Percentiles rank a stretch among this genome's conserved stretches.
These are phyloP conservation scores for Botrytis cinerea DNA, from an alignment of 2,329 filamentous ascomycete genomes.

Conservation along the genomic window DNA sequence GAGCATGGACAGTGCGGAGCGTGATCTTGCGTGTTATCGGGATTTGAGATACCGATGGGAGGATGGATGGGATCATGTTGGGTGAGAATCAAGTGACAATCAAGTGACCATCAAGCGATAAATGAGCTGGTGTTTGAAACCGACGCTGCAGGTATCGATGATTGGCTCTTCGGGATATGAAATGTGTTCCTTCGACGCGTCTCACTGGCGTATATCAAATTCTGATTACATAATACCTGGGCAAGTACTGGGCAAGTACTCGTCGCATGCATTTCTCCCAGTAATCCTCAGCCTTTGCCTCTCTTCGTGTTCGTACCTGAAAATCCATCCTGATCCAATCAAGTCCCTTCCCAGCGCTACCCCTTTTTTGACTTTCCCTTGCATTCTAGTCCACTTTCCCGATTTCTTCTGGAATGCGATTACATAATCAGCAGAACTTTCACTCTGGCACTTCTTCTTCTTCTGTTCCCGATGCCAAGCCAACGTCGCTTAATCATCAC, in stretches of 20 bases:
- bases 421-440: background rate
- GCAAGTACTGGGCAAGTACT: too few relatives aligned
- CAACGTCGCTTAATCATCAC: background rate
- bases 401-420: background rate
- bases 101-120: background rate
- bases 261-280: background rate
- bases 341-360: background rate
- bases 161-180: conserved; percentile 4
- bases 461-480: conserved; percentile 11
- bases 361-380: background rate
- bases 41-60: background rate
- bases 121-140: conserved; percentile 3
- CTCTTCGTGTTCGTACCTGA: conserved; percentile 9
- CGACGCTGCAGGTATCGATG: too few relatives aligned
- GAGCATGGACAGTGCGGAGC: background rate
- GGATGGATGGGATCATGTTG: background rate
- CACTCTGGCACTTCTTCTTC: background rate
- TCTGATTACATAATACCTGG: background rate
- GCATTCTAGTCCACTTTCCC: background rate
- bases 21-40: background rate
- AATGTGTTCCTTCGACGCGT: too few relatives aligned
- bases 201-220: too few relatives aligned
- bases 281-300: background rate
- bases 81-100: background rate
- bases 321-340: background rate